Conservation (phyloP, 345 rosid species). For the Reutealis trisperma region DNA sequence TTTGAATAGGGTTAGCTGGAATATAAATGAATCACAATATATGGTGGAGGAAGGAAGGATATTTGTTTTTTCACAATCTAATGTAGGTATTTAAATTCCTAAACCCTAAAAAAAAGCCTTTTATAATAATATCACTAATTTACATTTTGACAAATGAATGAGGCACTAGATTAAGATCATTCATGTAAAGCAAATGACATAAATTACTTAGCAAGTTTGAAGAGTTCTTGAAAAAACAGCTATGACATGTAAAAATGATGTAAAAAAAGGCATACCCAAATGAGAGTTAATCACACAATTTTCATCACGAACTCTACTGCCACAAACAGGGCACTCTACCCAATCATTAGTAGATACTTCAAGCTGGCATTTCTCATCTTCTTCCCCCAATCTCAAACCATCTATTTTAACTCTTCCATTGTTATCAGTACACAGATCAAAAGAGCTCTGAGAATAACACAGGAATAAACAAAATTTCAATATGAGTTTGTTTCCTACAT, state of each 20-base stretch:
- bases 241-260: neutral
- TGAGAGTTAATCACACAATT: slow-evolving; percentile 55
- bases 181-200: neutral
- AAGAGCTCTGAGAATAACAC: slow-evolving; percentile 34
- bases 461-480: neutral
- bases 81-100: neutral
- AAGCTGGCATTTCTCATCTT: slow-evolving; percentile 6
- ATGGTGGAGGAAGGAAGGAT: neutral
- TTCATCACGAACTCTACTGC: slow-evolving; percentile 41
- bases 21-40: neutral
- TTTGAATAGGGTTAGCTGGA: slow-evolving; percentile 6
- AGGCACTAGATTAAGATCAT: neutral
- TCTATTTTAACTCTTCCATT: slow-evolving; percentile 11
- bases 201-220: no score
- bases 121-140: neutral
- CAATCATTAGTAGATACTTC: slow-evolving; percentile 19
- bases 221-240: no score
- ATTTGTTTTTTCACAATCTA: neutral
- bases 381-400: slow-evolving; percentile 6
- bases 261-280: slow-evolving; percentile 43
- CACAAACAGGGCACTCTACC: slow-evolving; percentile 58
- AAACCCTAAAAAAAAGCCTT: neutral
- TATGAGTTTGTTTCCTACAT: no score
- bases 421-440: slow-evolving; percentile 37
- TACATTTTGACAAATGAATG: neutral